A percentile compares a stretch with the other conserved stretches of the same genome.
phyloP scores from a whole-genome alignment of 768 basidiomycete species.

The Cyclocybe cylindracea region DNA sequence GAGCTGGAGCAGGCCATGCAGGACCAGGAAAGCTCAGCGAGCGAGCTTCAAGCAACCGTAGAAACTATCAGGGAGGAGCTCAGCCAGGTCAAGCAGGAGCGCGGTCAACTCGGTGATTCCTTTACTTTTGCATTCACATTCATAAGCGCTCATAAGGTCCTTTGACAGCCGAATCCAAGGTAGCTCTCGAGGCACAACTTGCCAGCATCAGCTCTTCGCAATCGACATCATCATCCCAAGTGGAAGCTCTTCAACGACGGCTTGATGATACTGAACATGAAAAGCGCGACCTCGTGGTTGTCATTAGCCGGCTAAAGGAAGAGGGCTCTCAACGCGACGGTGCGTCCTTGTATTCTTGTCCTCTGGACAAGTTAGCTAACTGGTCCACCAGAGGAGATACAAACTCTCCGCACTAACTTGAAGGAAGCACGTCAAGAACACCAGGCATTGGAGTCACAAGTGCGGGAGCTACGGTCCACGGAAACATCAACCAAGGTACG shows the following conservation, averaged over 20 bases:
- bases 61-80: conserved; percentile 60
- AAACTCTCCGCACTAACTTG: conserved; percentile 63
- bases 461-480: conserved; percentile 70
- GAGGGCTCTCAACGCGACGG: conserved; percentile 76
- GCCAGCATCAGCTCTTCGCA: conserved; percentile 57
- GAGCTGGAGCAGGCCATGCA: conserved; percentile 85
- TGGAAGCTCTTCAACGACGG: conserved; percentile 57
- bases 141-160: conserved; percentile 19
- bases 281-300: conserved; percentile 85
- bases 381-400: conserved; percentile 61
- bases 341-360: conserved; percentile 25
- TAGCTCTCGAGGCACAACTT: conserved; percentile 55
- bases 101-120: conserved; percentile 59
- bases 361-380: conserved; percentile 7
- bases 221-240: conserved; percentile 61
- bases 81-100: conserved; percentile 55
- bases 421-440: conserved; percentile 78
- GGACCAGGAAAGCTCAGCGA: conserved; percentile 65
- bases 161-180: conserved; percentile 35
- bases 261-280: conserved; percentile 83
- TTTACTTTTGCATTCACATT: conserved; percentile 2
- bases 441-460: conserved; percentile 63
- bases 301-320: conserved; percentile 81
- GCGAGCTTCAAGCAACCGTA: conserved; percentile 55
- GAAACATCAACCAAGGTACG: conserved; percentile 76